Evolutionary conservation across 352 stramenopile genomes (phyloP).

Genomic region (Elongisporangium anandrum): DNA sequence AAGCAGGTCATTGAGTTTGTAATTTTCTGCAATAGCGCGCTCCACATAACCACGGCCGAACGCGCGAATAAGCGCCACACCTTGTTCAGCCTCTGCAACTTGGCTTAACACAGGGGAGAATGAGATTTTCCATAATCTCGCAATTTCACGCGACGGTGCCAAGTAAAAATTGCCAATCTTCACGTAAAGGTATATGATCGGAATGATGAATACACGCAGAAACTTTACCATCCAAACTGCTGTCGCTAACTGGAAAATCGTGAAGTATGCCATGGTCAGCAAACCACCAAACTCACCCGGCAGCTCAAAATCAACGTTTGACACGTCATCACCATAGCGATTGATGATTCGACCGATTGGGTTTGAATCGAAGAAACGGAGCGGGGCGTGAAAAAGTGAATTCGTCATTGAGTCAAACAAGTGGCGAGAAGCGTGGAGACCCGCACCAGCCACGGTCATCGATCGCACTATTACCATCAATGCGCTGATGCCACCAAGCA

Average conservation of each 20-base stretch:
- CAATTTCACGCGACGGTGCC: constrained; percentile 22
- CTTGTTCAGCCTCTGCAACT: constrained; percentile 28
- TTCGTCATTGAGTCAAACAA: constrained; percentile 74
- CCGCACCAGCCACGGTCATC: constrained; percentile 13
- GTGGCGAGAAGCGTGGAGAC: constrained; percentile 18
- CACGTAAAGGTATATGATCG: constrained; percentile 64
- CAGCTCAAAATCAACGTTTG: constrained; percentile 69
- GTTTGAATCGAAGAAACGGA: constrained; percentile 83
- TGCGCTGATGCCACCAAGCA: constrained; percentile 5
- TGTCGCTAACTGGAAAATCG: constrained; percentile 45
- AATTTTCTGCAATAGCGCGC: constrained; percentile 18
- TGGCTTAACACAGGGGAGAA: constrained; percentile 30
- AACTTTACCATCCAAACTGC: constrained; percentile 59
- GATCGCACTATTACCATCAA: constrained; percentile 14
- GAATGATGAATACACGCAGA: constrained; percentile 87
- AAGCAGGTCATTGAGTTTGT: constrained; percentile 7
- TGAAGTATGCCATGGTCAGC: constrained; percentile 48
- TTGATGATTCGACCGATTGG: constrained; percentile 71
- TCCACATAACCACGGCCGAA: constrained; percentile 19
- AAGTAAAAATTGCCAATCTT: constrained; percentile 22
- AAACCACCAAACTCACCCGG: constrained; percentile 12
- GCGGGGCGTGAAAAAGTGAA: constrained; percentile 57
- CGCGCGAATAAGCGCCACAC: constrained; percentile 28
- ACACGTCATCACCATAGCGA: constrained; percentile 79
- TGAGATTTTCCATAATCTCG: constrained; percentile 24